These are phyloP conservation scores for Auricularia sp. DNA, from an alignment of 768 basidiomycete genomes.

Conservation along the genomic window DNA sequence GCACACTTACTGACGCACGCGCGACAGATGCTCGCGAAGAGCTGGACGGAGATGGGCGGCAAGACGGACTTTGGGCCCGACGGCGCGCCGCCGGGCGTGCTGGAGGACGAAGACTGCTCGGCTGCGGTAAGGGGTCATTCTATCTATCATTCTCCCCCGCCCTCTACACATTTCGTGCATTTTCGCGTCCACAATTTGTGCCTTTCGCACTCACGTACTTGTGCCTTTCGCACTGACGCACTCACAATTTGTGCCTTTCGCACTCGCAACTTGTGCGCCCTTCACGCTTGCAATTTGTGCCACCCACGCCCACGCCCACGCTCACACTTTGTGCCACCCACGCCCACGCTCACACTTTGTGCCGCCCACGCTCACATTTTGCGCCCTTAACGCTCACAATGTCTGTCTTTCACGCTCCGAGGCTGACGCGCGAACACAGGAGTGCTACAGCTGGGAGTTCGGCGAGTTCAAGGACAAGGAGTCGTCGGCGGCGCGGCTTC, in stretches of 20 bases:
- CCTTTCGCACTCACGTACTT: slow-evolving; percentile 12
- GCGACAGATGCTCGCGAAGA: slow-evolving; percentile 36
- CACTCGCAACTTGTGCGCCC: slow-evolving; percentile 6
- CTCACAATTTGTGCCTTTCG: too few species aligned
- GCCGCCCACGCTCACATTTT: too few species aligned
- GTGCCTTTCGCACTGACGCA: too few species aligned
- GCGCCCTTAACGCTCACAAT: too few species aligned
- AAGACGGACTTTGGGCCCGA: slow-evolving; percentile 14
- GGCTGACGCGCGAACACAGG: slow-evolving; percentile 26
- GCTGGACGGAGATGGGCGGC: slow-evolving; percentile 23
- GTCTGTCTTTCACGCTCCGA: too few species aligned
- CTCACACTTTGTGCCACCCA: not conserved
- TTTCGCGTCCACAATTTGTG: too few species aligned
- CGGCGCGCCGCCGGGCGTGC: slow-evolving; percentile 34
- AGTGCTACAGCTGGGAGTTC: slow-evolving; percentile 66
- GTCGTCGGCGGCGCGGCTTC: too few species aligned
- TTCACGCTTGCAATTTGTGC: slow-evolving; percentile 1
- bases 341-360: too few species aligned
- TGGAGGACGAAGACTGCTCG: slow-evolving; percentile 53
- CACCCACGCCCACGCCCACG: slow-evolving; percentile 1
- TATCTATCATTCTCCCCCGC: too few species aligned
- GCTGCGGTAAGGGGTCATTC: slow-evolving; percentile 22
- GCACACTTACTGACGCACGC: slow-evolving; percentile 22
- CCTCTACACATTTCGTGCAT: too few species aligned
- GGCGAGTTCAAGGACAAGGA: not conserved